Base-by-base conservation (phyloP, 1,284 basidiomycete genomes). In the Xanthoconium separans region DNA sequence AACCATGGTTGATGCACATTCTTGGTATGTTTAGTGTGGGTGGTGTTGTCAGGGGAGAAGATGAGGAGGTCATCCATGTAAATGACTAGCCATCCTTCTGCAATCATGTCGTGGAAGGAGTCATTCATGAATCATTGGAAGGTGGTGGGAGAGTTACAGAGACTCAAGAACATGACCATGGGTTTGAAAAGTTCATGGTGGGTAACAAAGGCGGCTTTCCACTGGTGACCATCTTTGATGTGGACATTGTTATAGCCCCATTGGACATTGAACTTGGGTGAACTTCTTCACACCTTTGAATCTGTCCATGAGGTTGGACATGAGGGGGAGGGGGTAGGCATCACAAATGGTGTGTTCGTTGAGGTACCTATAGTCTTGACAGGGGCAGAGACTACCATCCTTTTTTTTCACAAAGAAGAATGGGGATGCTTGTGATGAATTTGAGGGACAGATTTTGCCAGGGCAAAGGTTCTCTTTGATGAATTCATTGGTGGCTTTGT, bases 161-260 rank as follows among this genome's bases (percentile, higher is more conserved):
- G 43, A 0, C 72, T 61, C 43, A 77, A 74, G 34, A 73, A 72
- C 71, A 77, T 75, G 2, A 77, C 71, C 0, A 62, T 34, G 13
- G 65, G 73, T 58, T 77, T 63, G 41, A 65, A 58, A 6, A 54
- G 42, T 0, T 46, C 47, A 2, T 15, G 3, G 4, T 55, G 22
- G 0, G 37, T 40, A 10, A 13, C 10, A 10, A 40, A 40, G 2
- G 37, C 18, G 1, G 1, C 20, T 12, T 40, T 40, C 37, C 37
- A 40, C 20, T 40, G 37, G 1, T 40, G 37, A 1, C 31, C 11
- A 0, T 31, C 31, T 13, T 31, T 31, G 2, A 31, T 31, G 3
- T 2, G 2, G 12, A 40, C 10, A 6, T 40, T 40, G 37, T 40
- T 40, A 3, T 40, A 40, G 20, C 37, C 20, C 37, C 37, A 40